phyloP scores from a whole-genome alignment of 1,139 yeast species.

The Diutina catenulata region DNA sequence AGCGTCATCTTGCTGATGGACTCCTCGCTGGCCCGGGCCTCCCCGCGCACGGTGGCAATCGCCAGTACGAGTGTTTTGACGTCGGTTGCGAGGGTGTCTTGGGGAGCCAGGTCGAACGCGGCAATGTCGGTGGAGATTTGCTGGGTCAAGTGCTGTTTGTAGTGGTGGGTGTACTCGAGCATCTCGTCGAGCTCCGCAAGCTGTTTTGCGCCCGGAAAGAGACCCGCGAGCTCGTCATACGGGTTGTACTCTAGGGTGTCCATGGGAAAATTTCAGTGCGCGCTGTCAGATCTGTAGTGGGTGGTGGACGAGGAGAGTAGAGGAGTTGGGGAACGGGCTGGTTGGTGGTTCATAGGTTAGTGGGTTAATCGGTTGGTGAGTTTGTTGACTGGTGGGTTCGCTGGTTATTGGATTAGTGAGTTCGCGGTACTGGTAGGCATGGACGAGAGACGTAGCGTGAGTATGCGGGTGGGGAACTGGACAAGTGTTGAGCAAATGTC shows the following conservation, averaged over 20 bases:
- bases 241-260: constrained; percentile 18
- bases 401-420: no score
- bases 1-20: constrained; percentile 62
- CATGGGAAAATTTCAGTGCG: no score
- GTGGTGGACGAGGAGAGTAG: no score
- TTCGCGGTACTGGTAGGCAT: no score
- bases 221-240: constrained; percentile 20
- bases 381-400: no score
- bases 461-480: no score
- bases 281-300: no score
- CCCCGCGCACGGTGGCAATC: constrained; percentile 16
- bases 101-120: constrained; percentile 14
- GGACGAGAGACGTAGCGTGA: no score
- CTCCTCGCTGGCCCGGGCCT: constrained; percentile 37
- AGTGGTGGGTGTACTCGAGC: constrained; percentile 24
- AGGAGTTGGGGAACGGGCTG: no score
- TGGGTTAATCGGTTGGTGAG: no score
- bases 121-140: constrained; percentile 24
- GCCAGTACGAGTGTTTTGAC: constrained; percentile 37
- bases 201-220: constrained; percentile 31
- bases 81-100: constrained; percentile 18
- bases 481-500: no score
- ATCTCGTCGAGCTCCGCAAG: constrained; percentile 36
- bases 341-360: no score
- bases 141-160: constrained; percentile 33